Percentiles rank a stretch among this genome's conserved stretches.
Evolutionary conservation across 2,329 filamentous ascomycete genomes (phyloP).

Genomic region (Hymenoscyphus fructigenus): DNA sequence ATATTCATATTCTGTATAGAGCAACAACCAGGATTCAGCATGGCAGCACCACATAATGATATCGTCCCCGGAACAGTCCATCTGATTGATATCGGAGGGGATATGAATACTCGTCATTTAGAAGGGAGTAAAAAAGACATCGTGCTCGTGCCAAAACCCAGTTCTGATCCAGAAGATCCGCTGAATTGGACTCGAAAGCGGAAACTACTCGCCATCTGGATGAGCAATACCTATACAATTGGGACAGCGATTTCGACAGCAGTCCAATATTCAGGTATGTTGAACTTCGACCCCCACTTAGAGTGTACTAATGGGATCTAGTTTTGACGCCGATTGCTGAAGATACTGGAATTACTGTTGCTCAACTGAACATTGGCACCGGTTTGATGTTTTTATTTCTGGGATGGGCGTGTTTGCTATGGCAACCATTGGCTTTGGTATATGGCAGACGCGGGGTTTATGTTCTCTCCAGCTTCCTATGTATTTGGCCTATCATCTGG

Average conservation of each 20-base stretch:
- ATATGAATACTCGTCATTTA: constrained; percentile 15
- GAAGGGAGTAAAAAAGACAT: constrained; percentile 26
- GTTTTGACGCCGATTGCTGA: constrained; percentile 46
- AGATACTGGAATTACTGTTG: constrained; percentile 44
- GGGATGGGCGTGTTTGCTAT: constrained; percentile 50
- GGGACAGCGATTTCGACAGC: constrained; percentile 22
- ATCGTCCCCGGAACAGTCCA: constrained; percentile 29
- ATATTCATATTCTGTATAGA: no score
- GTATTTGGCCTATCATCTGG: constrained; percentile 39
- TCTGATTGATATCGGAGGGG: constrained; percentile 26
- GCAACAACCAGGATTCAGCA: neutral
- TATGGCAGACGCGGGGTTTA: constrained; percentile 39
- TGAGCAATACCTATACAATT: constrained; percentile 11
- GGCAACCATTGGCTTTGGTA: constrained; percentile 49
- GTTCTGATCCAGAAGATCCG: constrained; percentile 38
- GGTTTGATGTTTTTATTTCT: constrained; percentile 51
- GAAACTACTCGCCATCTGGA: constrained; percentile 26
- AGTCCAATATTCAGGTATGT: constrained; percentile 7
- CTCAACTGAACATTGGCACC: constrained; percentile 42
- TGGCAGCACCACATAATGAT: neutral
- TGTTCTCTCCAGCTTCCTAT: constrained; percentile 22
- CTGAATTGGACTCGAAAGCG: constrained; percentile 37
- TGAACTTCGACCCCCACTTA: no score
- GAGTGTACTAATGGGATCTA: constrained; percentile 24
- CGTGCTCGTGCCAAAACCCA: constrained; percentile 32